Evolutionary conservation across 495 filamentous ascomycete genomes (phyloP), one percentile per base, ranked within the genome.

Genomic region (Jackrogersella minutella): DNA sequence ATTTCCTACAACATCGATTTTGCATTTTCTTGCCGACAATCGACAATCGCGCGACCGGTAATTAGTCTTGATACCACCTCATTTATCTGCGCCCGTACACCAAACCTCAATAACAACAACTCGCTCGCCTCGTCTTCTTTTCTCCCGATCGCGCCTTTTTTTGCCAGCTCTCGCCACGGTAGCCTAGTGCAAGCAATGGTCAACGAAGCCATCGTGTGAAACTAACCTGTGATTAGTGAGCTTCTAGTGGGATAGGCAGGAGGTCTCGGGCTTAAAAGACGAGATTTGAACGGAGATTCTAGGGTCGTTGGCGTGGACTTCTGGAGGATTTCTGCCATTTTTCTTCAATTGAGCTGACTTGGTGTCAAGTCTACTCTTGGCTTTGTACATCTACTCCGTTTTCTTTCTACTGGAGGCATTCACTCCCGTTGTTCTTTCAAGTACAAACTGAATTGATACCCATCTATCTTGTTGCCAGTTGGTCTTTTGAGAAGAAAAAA

Each of bases 391-490:
- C 65, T 67, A 71, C 69, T 71, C 71, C 66, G 73, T 73, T 72
- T 71, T 68, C 61, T 62, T 66, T 71, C 67, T 63, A 71, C 53
- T 58, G 72, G 73, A 68, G n/a, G 67, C 39, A 40, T 69, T 59
- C 59, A 70, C 62, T 69, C 57, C 69, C 72, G 65, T 79, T 78
- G 74, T 74, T 82, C 75, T 72, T 76, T 75, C 73, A 80, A 77
- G 79, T 78, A 81, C 80, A 84, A 80, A 82, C 82, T 84, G 78
- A 86, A 84, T 86, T 86, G 81, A 84, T 78, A 81, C 73, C 77
- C 74, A 68, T 83, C 77, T 79, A 77, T 71, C 73, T 73, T 73
- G 64, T 77, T 70, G 70, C 65, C 71, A 75, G 69, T 66, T 68
- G 64, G 69, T 59, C 61, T 50, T 72, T 77, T 26, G n/a, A 13